Conservation (phyloP, 2,329 filamentous ascomycete species). For the Scedosporium boydii region DNA sequence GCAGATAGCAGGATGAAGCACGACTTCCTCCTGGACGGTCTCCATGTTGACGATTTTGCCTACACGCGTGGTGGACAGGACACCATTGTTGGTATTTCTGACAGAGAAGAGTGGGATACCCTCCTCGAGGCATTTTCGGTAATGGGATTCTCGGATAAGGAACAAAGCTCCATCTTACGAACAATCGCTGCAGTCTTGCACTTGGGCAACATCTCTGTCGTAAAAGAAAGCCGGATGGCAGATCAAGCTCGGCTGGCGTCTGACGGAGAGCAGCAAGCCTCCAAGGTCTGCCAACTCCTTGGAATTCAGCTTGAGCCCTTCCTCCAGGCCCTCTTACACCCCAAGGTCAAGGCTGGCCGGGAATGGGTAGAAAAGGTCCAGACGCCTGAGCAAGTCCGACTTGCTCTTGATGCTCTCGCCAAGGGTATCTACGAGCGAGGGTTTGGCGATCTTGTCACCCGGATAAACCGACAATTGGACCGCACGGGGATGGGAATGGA, state of each 20-base stretch:
- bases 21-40: constrained; percentile 64
- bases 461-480: constrained; percentile 88
- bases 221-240: constrained; percentile 81
- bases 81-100: constrained; percentile 81
- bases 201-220: constrained; percentile 80
- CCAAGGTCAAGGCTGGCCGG: constrained; percentile 85
- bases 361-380: constrained; percentile 99
- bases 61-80: constrained; percentile 92
- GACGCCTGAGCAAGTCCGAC: constrained; percentile 88
- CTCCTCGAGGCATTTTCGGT: constrained; percentile 87
- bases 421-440: constrained; percentile 97
- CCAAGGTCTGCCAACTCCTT: constrained; percentile 72
- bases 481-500: constrained; percentile 73
- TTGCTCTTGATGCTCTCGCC: constrained; percentile 80
- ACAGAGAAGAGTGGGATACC: constrained; percentile 79
- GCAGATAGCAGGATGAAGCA: constrained; percentile 65
- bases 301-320: constrained; percentile 81
- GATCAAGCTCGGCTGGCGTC: constrained; percentile 80
- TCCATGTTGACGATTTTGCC: constrained; percentile 77
- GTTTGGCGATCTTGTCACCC: constrained; percentile 83
- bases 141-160: constrained; percentile 84
- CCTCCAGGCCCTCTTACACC: constrained; percentile 79
- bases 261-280: constrained; percentile 65
- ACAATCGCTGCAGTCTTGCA: constrained; percentile 89
- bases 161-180: constrained; percentile 73